Conservation (phyloP, 805 yeast species). For the Metschnikowia chrysomelidarum region DNA sequence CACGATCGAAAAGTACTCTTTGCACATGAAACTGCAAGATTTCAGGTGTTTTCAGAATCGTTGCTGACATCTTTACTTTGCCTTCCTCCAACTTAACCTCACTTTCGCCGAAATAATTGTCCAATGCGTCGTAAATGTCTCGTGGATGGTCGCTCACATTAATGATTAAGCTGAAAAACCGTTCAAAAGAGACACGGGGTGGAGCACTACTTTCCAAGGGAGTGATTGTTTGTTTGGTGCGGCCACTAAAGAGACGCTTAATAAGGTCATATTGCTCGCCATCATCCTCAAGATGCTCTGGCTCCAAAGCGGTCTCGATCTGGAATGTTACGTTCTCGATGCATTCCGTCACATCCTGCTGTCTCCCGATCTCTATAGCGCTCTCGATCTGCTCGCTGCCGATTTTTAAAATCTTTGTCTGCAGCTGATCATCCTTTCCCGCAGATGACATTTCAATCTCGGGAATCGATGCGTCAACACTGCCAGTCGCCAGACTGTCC, state of each 20-base stretch:
- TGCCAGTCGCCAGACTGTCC: slow-evolving; percentile 6
- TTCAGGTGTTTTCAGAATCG: slow-evolving; percentile 71
- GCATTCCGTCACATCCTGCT: slow-evolving; percentile 97
- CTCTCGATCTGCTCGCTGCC: slow-evolving; percentile 67
- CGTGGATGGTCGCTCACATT: slow-evolving; percentile 87
- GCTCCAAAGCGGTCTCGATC: slow-evolving; percentile 81
- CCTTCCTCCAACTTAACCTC: slow-evolving; percentile 68
- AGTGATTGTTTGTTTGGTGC: slow-evolving; percentile 70
- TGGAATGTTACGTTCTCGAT: slow-evolving; percentile 91
- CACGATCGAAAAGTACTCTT: slow-evolving; percentile 86
- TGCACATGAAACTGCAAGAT: slow-evolving; percentile 90
- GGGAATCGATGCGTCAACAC: background rate
- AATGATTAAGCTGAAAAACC: slow-evolving; percentile 78
- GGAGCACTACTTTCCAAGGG: slow-evolving; percentile 41
- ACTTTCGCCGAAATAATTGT: slow-evolving; percentile 77
- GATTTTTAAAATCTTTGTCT: slow-evolving; percentile 31
- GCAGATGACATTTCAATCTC: slow-evolving; percentile 2
- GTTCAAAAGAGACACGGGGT: slow-evolving; percentile 48
- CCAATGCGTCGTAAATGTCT: slow-evolving; percentile 87
- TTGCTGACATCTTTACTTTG: slow-evolving; percentile 67
- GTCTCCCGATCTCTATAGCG: slow-evolving; percentile 80
- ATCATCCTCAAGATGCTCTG: slow-evolving; percentile 60
- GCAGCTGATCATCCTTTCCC: slow-evolving; percentile 6
- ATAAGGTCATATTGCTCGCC: slow-evolving; percentile 82
- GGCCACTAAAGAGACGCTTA: slow-evolving; percentile 81